Evolutionary conservation across 768 basidiomycete species (phyloP).

Genomic region (Lyophyllum semitale): DNA sequence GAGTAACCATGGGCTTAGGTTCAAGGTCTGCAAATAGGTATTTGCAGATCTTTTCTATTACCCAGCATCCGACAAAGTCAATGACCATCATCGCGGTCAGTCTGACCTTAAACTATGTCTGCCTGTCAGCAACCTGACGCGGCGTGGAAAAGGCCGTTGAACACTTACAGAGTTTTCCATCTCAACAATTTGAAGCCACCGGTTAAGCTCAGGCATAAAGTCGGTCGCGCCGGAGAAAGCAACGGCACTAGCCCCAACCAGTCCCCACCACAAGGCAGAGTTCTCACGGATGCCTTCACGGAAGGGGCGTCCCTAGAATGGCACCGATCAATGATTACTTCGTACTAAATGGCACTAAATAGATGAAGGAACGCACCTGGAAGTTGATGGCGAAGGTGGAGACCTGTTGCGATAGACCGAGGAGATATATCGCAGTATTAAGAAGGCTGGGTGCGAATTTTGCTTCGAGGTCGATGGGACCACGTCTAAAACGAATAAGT

Average conservation of each 20-base stretch:
- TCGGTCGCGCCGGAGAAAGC: slow-evolving; percentile 95
- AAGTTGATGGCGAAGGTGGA: slow-evolving; percentile 99
- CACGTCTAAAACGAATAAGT: slow-evolving; percentile 47
- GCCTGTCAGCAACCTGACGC: neutral
- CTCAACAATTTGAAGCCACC: slow-evolving; percentile 96
- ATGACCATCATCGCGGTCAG: slow-evolving; percentile 81
- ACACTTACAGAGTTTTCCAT: slow-evolving; percentile 74
- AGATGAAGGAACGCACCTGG: slow-evolving; percentile 52
- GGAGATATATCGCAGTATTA: slow-evolving; percentile 95
- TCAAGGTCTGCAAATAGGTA: slow-evolving; percentile 84
- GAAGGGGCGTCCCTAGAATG: slow-evolving; percentile 85
- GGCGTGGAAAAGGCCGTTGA: neutral
- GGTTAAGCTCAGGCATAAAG: slow-evolving; percentile 91
- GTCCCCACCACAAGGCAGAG: slow-evolving; percentile 88
- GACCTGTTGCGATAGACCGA: slow-evolving; percentile 95
- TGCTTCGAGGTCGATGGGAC: slow-evolving; percentile 88
- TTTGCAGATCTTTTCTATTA: slow-evolving; percentile 84
- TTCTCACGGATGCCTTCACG: slow-evolving; percentile 98
- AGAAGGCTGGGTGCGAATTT: slow-evolving; percentile 94
- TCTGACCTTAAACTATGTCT: slow-evolving; percentile 74
- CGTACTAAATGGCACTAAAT: neutral
- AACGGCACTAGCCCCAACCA: slow-evolving; percentile 85
- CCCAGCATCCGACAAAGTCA: slow-evolving; percentile 89
- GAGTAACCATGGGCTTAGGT: slow-evolving; percentile 81
- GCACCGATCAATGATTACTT: slow-evolving; percentile 1